These are phyloP conservation scores for Metrosideros polymorpha DNA, from an alignment of 441 rosid species.

Conservation along the genomic window DNA sequence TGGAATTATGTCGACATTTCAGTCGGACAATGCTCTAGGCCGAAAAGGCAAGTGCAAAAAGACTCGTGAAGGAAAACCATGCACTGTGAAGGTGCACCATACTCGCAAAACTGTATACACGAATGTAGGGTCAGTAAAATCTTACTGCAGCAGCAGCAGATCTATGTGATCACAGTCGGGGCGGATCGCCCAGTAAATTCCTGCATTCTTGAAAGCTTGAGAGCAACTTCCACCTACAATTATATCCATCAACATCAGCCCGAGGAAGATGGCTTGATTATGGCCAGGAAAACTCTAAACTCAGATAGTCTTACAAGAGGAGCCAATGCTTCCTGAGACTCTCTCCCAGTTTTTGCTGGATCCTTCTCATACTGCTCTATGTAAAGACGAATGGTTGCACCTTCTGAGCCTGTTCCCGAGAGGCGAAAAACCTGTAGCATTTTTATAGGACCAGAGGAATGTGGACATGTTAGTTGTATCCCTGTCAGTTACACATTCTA, in stretches of 20 bases:
- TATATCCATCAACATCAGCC: neutral
- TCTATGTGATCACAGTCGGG: constrained; percentile 83
- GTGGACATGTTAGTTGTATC: neutral
- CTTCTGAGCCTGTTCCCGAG: constrained; percentile 97
- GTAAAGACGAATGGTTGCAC: constrained; percentile 92
- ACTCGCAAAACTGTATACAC: neutral
- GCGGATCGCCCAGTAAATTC: constrained; percentile 85
- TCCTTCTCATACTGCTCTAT: constrained; percentile 95
- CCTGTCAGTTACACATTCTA: neutral
- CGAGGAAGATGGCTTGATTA: neutral
- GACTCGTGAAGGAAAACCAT: neutral
- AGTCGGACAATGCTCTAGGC: neutral
- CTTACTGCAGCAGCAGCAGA: neutral
- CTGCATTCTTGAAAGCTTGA: constrained; percentile 80
- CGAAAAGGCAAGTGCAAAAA: neutral
- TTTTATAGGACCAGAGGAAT: neutral
- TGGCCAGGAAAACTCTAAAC: neutral
- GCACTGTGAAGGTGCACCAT: neutral
- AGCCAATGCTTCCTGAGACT: constrained; percentile 79
- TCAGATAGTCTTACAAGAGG: constrained; percentile 49
- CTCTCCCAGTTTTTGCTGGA: constrained; percentile 78
- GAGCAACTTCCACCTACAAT: constrained; percentile 81
- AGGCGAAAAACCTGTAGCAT: constrained; percentile 73
- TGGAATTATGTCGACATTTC: neutral
- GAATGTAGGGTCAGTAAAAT: neutral